phyloP scores from a whole-genome alignment of 768 basidiomycete genomes.

The Exsudoporus frostii region DNA sequence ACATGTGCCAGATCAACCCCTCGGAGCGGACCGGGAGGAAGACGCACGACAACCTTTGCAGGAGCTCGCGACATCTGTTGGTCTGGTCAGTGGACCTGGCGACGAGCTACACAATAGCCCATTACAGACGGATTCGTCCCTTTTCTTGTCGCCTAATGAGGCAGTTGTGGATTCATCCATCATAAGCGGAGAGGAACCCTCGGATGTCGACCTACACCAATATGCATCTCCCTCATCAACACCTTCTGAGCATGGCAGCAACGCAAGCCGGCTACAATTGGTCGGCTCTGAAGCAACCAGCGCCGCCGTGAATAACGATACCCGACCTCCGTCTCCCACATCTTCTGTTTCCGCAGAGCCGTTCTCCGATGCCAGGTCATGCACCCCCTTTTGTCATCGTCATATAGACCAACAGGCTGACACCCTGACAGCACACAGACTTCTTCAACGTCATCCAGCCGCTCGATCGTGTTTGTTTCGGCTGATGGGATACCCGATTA shows the following conservation, averaged over 20 bases:
- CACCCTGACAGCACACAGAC: neutral
- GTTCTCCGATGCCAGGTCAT: slow-evolving; percentile 18
- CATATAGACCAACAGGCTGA: neutral
- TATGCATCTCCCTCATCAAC: slow-evolving; percentile 22
- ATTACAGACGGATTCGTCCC: neutral
- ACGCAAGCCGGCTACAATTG: neutral
- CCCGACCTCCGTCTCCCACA: slow-evolving; percentile 8
- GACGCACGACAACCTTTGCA: neutral
- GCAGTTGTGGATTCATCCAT: neutral
- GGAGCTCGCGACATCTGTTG: neutral
- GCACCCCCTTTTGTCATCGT: neutral
- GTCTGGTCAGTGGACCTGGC: neutral
- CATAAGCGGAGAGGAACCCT: neutral
- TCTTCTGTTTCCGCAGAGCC: slow-evolving; percentile 13
- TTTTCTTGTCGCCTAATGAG: slow-evolving; percentile 1
- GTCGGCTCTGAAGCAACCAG: neutral
- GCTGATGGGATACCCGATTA: slow-evolving; percentile 31
- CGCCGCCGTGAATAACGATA: neutral
- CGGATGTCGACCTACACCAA: neutral
- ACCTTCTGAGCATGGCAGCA: slow-evolving; percentile 29
- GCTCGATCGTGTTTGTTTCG: slow-evolving; percentile 30
- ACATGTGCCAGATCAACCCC: neutral
- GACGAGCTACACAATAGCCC: neutral
- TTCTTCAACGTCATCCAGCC: slow-evolving; percentile 13
- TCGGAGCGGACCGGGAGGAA: neutral